Base-by-base conservation (phyloP, 345 rosid genomes). In the Ailanthus altissimus region DNA sequence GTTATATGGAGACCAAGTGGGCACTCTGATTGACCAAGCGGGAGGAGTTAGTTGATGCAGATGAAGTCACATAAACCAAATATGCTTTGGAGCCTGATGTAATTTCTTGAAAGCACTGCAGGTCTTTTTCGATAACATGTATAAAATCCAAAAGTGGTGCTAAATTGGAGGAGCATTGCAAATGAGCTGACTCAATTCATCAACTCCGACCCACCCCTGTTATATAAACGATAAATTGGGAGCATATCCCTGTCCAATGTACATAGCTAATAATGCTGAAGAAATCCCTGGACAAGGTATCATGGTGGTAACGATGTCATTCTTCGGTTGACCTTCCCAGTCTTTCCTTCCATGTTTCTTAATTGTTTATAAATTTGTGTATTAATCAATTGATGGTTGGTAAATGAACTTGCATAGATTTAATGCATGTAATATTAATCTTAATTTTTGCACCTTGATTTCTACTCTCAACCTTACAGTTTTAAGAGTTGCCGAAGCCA, bases 1-100 rank as follows among this genome's bases (percentile, higher is more conserved):
- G 28, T 73, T 86, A 63, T 78, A 87, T 62, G 89, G 89, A 72
- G 84, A 84, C 26, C 85, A 50, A 73, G 89, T 84, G 49, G 89
- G 89, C 67, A 86, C 86, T 21, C 75, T 83, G 78, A 86, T 86
- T n/a, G 88, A 84, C 67, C 83, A 70, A 80, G 15, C 72, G 43
- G 76, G 76, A 40, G 51, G 73, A 46, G 43, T 64, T 16, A 54
- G 54, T 68, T 74, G 50, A 74, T 40, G 58, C 23, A 78, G 14
- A 28, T 70, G 70, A 47, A 51, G 25, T 12, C 63, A 60, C 50
- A 10, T 36, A 53, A 59, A 20, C 49, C 47, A 3, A 4, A 57
- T 36, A 10, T 43, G 63, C 54, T 46, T 75, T 60, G 18, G 59
- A 26, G 26, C 65, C 40, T 9, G 26, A 6, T 28, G 56, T 45